A percentile compares a stretch with the other conserved stretches of the same genome.
These are phyloP conservation scores for Chalaropsis ovoidea DNA, from an alignment of 2,329 filamentous ascomycete genomes.

Conservation along the genomic window DNA sequence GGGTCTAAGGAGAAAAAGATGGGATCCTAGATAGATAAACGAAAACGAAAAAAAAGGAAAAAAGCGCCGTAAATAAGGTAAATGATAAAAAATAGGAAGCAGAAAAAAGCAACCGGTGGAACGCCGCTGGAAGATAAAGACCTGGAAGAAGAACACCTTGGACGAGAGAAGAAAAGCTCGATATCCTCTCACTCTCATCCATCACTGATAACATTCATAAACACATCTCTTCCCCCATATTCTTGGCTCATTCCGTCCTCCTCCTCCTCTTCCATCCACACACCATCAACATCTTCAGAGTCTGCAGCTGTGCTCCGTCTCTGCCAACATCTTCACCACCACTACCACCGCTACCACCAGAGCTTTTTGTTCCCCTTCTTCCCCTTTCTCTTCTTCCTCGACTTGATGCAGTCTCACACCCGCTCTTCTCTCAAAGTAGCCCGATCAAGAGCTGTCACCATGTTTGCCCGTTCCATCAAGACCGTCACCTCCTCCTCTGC, in stretches of 20 bases:
- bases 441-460: slow-evolving; percentile 13
- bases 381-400: background rate
- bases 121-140: slow-evolving; percentile 7
- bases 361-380: background rate
- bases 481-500: slow-evolving; percentile 15
- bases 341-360: background rate
- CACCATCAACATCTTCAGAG: background rate
- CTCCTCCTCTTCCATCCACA: background rate
- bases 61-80: slow-evolving; percentile 13
- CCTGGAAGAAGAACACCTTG: background rate
- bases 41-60: slow-evolving; percentile 14
- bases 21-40: slow-evolving; percentile 4
- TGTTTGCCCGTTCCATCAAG: slow-evolving; percentile 24
- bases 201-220: slow-evolving; percentile 1
- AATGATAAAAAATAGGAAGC: slow-evolving; percentile 2
- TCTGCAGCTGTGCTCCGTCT: background rate
- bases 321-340: background rate
- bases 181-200: slow-evolving; percentile 3
- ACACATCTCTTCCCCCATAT: background rate
- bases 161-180: background rate
- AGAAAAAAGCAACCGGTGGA: background rate
- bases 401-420: slow-evolving; percentile 9
- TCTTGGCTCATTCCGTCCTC: background rate
- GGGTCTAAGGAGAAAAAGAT: slow-evolving; percentile 7
- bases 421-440: slow-evolving; percentile 9